Evolutionary conservation across 768 basidiomycete species (phyloP).

Genomic region (Ephemerocybe angulata): DNA sequence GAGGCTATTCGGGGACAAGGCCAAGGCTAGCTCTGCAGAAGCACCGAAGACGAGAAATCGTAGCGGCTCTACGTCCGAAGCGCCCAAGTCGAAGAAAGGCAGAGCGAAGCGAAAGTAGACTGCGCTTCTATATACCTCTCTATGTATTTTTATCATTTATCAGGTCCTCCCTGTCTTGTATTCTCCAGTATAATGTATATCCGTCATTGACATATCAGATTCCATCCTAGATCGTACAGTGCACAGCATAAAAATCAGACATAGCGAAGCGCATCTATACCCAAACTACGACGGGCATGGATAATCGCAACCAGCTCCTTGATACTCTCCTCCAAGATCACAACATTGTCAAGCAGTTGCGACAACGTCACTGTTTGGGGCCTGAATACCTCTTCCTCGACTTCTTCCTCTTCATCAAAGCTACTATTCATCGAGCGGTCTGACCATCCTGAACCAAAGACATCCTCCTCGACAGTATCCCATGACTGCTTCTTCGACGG

Average conservation of each 20-base stretch:
- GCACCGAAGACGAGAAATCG: conserved; percentile 16
- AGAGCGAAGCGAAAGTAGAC: not conserved
- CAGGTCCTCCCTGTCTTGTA: not conserved
- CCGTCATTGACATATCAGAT: not conserved
- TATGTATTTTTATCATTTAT: conserved; percentile 6
- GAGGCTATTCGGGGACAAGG: conserved; percentile 47
- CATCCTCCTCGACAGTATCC: conserved; percentile 65
- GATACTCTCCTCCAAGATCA: conserved; percentile 91
- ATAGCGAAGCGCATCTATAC: conserved; percentile 79
- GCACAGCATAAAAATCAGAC: conserved; percentile 38
- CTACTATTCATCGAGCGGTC: not conserved
- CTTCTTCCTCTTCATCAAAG: conserved; percentile 22
- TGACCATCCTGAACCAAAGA: conserved; percentile 40
- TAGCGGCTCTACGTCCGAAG: too few species aligned
- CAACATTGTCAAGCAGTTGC: conserved; percentile 86
- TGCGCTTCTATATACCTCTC: not conserved
- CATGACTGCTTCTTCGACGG: conserved; percentile 49
- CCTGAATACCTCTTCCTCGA: conserved; percentile 29
- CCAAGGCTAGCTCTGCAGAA: conserved; percentile 30
- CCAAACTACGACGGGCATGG: conserved; percentile 76
- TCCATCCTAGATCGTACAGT: conserved; percentile 1
- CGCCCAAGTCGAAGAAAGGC: conserved; percentile 35
- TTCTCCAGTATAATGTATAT: not conserved
- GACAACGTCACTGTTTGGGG: conserved; percentile 65
- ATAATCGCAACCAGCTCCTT: conserved; percentile 89